These are phyloP conservation scores for Eucalyptus leucophloia DNA, from an alignment of 345 rosid genomes.

Conservation along the genomic window DNA sequence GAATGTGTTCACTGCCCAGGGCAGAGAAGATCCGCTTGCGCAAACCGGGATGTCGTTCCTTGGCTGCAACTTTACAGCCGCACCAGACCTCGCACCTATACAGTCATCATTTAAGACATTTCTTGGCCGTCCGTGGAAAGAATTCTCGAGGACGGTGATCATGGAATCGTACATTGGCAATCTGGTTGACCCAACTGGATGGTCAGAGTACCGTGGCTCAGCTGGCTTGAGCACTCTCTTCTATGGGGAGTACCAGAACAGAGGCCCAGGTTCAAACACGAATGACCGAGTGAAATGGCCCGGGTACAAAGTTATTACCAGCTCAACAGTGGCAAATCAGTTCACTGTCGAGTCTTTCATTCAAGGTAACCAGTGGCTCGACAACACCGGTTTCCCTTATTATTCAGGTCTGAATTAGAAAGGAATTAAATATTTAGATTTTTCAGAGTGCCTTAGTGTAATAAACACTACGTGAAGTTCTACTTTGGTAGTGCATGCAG, in stretches of 20 bases:
- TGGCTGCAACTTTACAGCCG: background rate
- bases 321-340: conserved; percentile 5
- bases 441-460: no score
- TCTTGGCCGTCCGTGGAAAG: conserved; percentile 14
- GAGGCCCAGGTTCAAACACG: conserved; percentile 16
- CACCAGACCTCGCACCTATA: background rate
- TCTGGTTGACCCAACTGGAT: background rate
- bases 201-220: background rate
- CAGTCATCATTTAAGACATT: background rate
- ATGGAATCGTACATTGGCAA: background rate
- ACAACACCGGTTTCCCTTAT: background rate
- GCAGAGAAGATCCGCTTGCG: background rate
- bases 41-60: conserved; percentile 3
- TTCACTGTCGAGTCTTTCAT: conserved; percentile 8
- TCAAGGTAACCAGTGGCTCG: conserved; percentile 1
- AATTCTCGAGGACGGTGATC: background rate
- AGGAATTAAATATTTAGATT: background rate
- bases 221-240: conserved; percentile 2
- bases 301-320: conserved; percentile 10
- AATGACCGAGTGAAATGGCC: conserved; percentile 18
- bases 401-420: background rate
- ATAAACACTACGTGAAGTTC: no score
- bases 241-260: conserved; percentile 20
- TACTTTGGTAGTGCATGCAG: no score
- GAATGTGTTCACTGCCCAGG: conserved; percentile 13